Conservation (phyloP, 306 rosid genomes). For the Cicer chorassanicum region DNA sequence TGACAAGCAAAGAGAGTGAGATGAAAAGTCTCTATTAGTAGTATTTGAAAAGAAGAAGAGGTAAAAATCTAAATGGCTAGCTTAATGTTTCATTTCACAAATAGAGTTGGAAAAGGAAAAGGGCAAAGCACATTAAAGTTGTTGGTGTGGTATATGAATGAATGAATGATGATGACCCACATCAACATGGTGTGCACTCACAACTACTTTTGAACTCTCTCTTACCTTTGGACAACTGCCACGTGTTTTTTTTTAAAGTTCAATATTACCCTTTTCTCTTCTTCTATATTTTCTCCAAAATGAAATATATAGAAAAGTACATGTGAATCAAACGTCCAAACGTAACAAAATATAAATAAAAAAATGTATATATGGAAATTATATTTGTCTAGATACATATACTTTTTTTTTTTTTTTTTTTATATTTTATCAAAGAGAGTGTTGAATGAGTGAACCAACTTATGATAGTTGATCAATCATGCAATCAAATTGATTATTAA, state of each 20-base stretch:
- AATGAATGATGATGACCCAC: slow-evolving; percentile 52
- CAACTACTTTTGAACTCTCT: slow-evolving; percentile 44
- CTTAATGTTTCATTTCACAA: slow-evolving; percentile 33
- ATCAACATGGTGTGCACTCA: slow-evolving; percentile 34
- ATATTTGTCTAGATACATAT: too few relatives aligned
- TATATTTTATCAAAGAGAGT: too few relatives aligned
- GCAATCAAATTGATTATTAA: slow-evolving; percentile 15
- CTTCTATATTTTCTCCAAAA: background rate
- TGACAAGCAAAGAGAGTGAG: slow-evolving; percentile 35
- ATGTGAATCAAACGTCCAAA: too few relatives aligned
- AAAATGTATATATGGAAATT: too few relatives aligned
- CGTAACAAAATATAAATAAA: too few relatives aligned
- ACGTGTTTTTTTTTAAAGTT: slow-evolving; percentile 57
- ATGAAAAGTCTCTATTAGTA: slow-evolving; percentile 9
- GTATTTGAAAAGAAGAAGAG: slow-evolving; percentile 38
- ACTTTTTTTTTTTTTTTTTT: too few relatives aligned
- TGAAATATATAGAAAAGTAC: too few relatives aligned
- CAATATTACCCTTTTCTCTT: slow-evolving; percentile 23
- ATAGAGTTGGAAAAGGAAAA: slow-evolving; percentile 39
- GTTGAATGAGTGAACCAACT: slow-evolving; percentile 15
- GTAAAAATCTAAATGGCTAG: slow-evolving; percentile 30
- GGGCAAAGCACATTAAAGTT: slow-evolving; percentile 35
- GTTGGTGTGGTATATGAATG: slow-evolving; percentile 33
- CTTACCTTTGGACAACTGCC: slow-evolving; percentile 56
- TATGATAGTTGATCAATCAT: background rate